Base-by-base conservation (phyloP, 306 rosid genomes). In the Hippophae gyantsensis region DNA sequence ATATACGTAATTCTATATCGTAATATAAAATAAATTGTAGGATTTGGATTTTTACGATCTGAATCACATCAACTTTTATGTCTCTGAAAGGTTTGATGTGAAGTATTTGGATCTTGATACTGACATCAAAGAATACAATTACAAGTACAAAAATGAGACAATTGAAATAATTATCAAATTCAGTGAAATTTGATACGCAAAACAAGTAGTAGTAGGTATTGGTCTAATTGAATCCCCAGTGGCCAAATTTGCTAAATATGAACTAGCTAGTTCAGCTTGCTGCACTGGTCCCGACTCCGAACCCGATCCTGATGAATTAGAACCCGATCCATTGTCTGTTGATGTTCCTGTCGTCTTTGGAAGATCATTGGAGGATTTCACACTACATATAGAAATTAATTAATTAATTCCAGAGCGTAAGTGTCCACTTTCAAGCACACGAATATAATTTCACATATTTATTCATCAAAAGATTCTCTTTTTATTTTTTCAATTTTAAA, bases 161-260 rank as follows among this genome's bases (percentile, higher is more conserved):
- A 75, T 45, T 42, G 74, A 52, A 26, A 63, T 50, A 45, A 69
- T 43, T 13, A 27, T 71, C 69, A 73, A 64, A 69, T 64, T 58
- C 55, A 84, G 57, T 49, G 73, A 62, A 66, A 53, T 32, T 10
- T 52, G 38, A 32, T 32, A 52, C 38, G 27, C 23, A 18, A 18
- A 18, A 18, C 23, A 18, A 18, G 23, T 18, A 18, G 18, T 18
- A 18, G 23, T 61, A 55, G 60, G 56, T 8, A 10, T 25, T 8
- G 56, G 54, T 57, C 62, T 74, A 0, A 61, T 43, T 3, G 87
- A 65, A 40, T 47, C 79, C 27, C 79, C 93, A 0, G 82, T 75
- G 13, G 95, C 95, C 87, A 87, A 65, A 53, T 82, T 60, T 1
- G 95, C 95, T 2, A 84, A 68, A 81, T 86, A 80, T 50, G 89